phyloP scores from a whole-genome alignment of 495 filamentous ascomycete genomes.

The Hypoxylon intermedium region DNA sequence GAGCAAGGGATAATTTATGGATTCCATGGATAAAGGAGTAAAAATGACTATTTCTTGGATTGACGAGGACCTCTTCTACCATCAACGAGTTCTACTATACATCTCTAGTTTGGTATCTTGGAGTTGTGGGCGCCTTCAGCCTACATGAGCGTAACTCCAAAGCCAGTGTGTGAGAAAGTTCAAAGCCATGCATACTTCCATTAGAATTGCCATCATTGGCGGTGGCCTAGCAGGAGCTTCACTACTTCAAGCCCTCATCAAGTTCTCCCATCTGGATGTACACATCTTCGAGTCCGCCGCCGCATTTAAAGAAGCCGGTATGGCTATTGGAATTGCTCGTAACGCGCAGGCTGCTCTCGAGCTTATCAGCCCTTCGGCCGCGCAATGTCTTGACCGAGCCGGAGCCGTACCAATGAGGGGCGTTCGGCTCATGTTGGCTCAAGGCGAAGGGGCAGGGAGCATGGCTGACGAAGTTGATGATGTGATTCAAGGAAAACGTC shows the following conservation, averaged over 20 bases:
- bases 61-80: too few species aligned
- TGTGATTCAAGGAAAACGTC: neutral
- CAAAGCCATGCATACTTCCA: too few species aligned
- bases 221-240: constrained; percentile 33
- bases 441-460: constrained; percentile 4
- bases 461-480: constrained; percentile 1
- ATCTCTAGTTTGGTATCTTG: too few species aligned
- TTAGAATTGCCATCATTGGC: constrained; percentile 29
- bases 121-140: too few species aligned
- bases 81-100: too few species aligned
- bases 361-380: constrained; percentile 9
- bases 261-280: constrained; percentile 24
- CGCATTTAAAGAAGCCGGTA: constrained; percentile 29
- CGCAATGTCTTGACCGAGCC: constrained; percentile 3
- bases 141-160: too few species aligned
- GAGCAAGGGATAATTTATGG: too few species aligned
- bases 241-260: constrained; percentile 14
- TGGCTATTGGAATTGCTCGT: constrained; percentile 19
- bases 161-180: too few species aligned
- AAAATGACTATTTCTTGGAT: too few species aligned
- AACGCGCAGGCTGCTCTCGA: constrained; percentile 7
- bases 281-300: constrained; percentile 33
- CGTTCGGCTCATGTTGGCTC: constrained; percentile 25
- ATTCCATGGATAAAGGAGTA: too few species aligned
- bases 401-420: constrained; percentile 31